Evolutionary conservation across 495 filamentous ascomycete species (phyloP).

Genomic region (Annulohypoxylon bovei): DNA sequence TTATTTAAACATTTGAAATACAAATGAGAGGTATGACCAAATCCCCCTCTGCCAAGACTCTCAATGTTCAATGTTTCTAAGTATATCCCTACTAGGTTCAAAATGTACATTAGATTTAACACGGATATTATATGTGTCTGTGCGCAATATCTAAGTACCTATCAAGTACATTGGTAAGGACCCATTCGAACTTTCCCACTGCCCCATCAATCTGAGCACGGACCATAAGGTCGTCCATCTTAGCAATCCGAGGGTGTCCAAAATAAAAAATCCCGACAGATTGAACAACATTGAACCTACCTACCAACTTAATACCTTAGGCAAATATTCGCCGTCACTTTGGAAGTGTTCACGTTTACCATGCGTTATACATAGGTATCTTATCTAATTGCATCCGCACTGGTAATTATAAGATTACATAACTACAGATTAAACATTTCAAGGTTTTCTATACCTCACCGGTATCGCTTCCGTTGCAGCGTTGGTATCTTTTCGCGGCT

Average conservation of each 20-base stretch:
- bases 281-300: not conserved
- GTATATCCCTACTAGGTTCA: not conserved
- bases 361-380: not conserved
- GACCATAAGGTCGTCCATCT: not conserved
- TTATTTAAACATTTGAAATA: too few species aligned
- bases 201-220: conserved; percentile 1
- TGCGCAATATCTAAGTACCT: not conserved
- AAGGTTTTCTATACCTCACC: not conserved
- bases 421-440: too few species aligned
- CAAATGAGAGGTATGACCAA: not conserved
- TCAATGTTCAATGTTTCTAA: not conserved
- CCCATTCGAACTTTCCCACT: not conserved
- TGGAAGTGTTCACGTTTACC: not conserved
- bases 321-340: not conserved
- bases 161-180: not conserved
- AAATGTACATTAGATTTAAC: too few species aligned
- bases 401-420: not conserved
- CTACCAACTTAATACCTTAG: not conserved
- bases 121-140: not conserved
- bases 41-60: not conserved
- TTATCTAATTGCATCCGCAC: not conserved
- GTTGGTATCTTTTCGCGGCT: conserved; percentile 1
- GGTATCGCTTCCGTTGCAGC: not conserved
- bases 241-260: conserved; percentile 3
- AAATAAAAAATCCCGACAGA: conserved; percentile 6